Base-by-base conservation (phyloP, 352 stramenopile genomes). In the Phytophthora tubulina region DNA sequence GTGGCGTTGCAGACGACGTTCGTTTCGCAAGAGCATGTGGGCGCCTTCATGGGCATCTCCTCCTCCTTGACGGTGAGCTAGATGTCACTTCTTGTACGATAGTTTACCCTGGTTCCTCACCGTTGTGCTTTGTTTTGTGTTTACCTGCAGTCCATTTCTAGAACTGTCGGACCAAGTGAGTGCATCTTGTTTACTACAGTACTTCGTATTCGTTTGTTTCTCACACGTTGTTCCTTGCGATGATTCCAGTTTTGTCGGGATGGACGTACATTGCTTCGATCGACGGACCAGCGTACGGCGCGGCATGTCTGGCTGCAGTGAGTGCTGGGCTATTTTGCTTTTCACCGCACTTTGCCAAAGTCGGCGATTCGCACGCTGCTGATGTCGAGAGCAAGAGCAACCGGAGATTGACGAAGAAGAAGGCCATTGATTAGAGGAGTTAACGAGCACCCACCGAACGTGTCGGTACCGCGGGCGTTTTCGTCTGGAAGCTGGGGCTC, bases 21-120 rank as follows among this genome's bases (percentile, higher is more conserved):
- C 32, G 84, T 95, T 21, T 71, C 86, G 10, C 81, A 86, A 15
- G 82, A 93, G 53, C 86, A 86, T 35, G 74, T 93, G 14, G 88
- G 88, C 3, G 79, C 86, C 7, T 93, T 95, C 66, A 92, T 95
- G 82, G 88, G 88, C 36, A 80, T 95, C 27, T 93, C 88, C 0
- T 91, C 86, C 3, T 94, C 86, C 5, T 76, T 95, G 42, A 95
- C 88, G 72, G 88, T 95, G 53, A 57, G 60, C 21, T 54, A 31
- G 6, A 21, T 39, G 31, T 51, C 15, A 44, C 51, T 42, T 39
- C 9, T 27, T 46, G n/a, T 7, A 54, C 56, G 2, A 21, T 27
- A 48, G 6, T 6, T 14, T 52, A 30, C 42, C 13, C 3, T 57
- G 27, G 41, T 61, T 67, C 11, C 46, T 71, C 72, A 51, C 54